phyloP scores from a whole-genome alignment of 73 alveolate species.

The Paramecium octaurelia region DNA sequence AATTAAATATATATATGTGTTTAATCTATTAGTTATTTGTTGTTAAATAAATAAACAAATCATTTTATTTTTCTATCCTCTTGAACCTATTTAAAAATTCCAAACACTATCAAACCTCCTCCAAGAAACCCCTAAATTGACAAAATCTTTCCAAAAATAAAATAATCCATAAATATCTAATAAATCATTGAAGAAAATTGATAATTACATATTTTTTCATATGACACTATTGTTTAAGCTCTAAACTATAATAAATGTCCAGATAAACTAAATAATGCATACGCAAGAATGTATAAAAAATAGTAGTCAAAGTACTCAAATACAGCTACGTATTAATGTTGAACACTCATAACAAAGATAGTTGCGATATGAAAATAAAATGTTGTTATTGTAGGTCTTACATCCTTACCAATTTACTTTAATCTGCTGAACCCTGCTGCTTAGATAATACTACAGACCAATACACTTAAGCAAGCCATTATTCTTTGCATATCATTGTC shows the following conservation, averaged over 20 bases:
- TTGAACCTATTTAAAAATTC: not conserved
- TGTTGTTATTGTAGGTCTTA: not conserved
- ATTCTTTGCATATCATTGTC: not conserved
- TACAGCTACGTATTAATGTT: not conserved
- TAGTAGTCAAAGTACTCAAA: not conserved
- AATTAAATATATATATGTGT: too few relatives aligned
- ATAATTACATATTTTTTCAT: not conserved
- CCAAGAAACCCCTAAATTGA: not conserved
- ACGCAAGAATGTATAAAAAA: not conserved
- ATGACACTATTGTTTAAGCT: not conserved
- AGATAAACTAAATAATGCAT: not conserved
- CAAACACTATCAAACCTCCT: not conserved
- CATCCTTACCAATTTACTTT: not conserved
- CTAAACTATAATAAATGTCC: not conserved
- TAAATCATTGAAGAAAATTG: not conserved
- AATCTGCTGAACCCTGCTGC: not conserved
- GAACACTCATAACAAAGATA: not conserved
- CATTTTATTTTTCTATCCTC: not conserved
- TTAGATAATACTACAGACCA: not conserved
- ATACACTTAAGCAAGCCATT: not conserved
- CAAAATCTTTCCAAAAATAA: not conserved
- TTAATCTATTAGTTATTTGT: not conserved
- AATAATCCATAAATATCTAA: not conserved
- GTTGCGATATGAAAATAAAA: not conserved
- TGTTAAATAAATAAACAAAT: not conserved